Evolutionary conservation across 768 basidiomycete species (phyloP).

Genomic region (Cyathus striatus): DNA sequence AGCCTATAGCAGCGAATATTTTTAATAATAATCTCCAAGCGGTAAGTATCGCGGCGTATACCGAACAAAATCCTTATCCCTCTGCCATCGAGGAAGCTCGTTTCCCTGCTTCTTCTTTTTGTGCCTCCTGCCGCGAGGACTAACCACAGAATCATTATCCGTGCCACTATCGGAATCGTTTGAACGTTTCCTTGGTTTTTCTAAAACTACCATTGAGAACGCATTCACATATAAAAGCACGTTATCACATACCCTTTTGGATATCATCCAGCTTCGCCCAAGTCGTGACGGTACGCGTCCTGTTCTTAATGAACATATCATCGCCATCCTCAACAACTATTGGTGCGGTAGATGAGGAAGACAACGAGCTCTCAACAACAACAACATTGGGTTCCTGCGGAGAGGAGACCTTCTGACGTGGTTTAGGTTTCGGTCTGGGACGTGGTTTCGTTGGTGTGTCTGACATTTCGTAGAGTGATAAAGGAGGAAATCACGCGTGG

Average conservation of each 20-base stretch:
- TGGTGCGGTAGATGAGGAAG: conserved; percentile 12
- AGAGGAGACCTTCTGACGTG: conserved; percentile 13
- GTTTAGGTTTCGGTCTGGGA: conserved; percentile 48
- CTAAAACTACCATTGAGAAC: neutral
- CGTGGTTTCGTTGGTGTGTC: conserved; percentile 39
- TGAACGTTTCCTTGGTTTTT: conserved; percentile 9
- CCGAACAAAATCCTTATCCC: conserved; percentile 32
- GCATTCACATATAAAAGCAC: neutral
- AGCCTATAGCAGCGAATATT: conserved; percentile 17
- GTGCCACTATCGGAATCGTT: conserved; percentile 15
- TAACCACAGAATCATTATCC: conserved; percentile 24
- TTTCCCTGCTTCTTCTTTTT: conserved; percentile 31
- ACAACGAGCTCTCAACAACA: conserved; percentile 6
- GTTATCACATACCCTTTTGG: conserved; percentile 43
- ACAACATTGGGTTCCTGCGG: conserved; percentile 8
- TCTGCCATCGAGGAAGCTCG: conserved; percentile 38
- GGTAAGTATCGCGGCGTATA: conserved; percentile 15
- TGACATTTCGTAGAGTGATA: conserved; percentile 25
- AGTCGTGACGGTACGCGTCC: conserved; percentile 43
- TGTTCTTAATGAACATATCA: conserved; percentile 66
- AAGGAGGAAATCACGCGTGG: conserved; percentile 33
- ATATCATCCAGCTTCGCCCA: conserved; percentile 60
- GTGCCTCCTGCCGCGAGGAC: conserved; percentile 20
- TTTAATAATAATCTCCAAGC: neutral
- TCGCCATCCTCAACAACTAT: conserved; percentile 51